Conservation (phyloP, 176 grass and related monocot species). For the Carex scoparia region DNA sequence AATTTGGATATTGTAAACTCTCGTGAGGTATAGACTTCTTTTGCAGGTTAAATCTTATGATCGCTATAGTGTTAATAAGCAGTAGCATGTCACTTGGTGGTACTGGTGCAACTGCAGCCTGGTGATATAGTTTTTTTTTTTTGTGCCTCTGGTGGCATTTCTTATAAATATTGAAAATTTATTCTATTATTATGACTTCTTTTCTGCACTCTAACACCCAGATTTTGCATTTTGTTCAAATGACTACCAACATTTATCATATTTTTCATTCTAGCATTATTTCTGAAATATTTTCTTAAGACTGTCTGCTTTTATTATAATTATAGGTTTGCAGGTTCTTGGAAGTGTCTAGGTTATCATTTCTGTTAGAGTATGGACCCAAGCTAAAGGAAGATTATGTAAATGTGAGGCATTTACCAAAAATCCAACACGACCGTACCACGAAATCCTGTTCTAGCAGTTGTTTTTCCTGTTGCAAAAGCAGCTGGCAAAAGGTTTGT, state of each 20-base stretch:
- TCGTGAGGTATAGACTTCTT: conserved; percentile 54
- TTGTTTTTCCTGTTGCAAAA: conserved; percentile 82
- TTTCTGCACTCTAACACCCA: neutral
- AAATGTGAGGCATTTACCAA: conserved; percentile 86
- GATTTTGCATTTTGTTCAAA: neutral
- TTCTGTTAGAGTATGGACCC: conserved; percentile 88
- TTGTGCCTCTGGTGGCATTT: neutral
- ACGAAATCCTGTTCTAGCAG: conserved; percentile 56
- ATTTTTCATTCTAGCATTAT: neutral
- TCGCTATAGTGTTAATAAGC: neutral
- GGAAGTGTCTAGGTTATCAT: conserved; percentile 91
- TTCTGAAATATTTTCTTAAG: neutral
- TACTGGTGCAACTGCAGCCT: neutral
- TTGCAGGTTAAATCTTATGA: conserved; percentile 17
- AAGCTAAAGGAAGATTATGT: conserved; percentile 98
- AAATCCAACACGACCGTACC: conserved; percentile 60
- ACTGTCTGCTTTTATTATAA: conserved; percentile 8
- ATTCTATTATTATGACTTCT: neutral
- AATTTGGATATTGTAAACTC: conserved; percentile 98
- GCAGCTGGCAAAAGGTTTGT: conserved; percentile 94
- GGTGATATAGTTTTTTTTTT: neutral
- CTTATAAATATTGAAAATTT: neutral
- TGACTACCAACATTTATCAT: neutral
- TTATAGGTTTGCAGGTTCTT: conserved; percentile 95
- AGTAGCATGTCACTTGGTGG: neutral